Base-by-base conservation (phyloP, 371 early-diverging fungal genomes). In the Sporodiniella umbellata region DNA sequence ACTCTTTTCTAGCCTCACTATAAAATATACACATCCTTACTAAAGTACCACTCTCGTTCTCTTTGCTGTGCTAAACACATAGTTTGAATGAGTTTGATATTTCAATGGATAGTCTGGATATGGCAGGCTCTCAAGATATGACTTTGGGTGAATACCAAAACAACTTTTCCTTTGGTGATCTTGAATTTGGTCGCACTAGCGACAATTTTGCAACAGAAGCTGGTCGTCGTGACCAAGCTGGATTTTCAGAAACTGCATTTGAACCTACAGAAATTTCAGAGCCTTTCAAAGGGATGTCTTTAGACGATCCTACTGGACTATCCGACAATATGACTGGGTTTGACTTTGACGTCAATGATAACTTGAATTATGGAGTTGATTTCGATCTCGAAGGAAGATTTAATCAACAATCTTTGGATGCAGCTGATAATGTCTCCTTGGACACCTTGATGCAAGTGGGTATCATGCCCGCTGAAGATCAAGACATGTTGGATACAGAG, bases 81-180 rank as follows among this genome's bases (percentile, higher is more conserved):
- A 51, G 45, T 23, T 31, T 24, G 17, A 33, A 43, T 5, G 45
- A 46, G 3, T 14, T 39, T 8, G 73, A 72, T 22, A 57, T 67
- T 25, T 51, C 69, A 11, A 42, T 73, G 1, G 73, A 80, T 66
- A 30, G 39, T 15, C 25, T 56, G 19, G 51, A 46, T 45, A 63
- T 69, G 1, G 72, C 77, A 15, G 69, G 64, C 23, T 70, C 79
- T 35, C 83, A 80, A 45, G 84, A 86, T 52, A 83, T 82, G 48
- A 81, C 83, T 1, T 71, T 86, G 1, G 68, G 68, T 48, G 75
- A 68, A 33, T 61, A 60, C 28, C 51, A 61, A 39, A 38, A 28
- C 12, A 26, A 35, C 22, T 53, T 62, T 22, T 44, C 19, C 11
- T 54, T 53, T 43, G 62, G 54, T 23, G 46, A 52, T 43, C 60